Base-by-base conservation (phyloP, 2,329 filamentous ascomycete genomes). In the Remersonia thermophila region DNA sequence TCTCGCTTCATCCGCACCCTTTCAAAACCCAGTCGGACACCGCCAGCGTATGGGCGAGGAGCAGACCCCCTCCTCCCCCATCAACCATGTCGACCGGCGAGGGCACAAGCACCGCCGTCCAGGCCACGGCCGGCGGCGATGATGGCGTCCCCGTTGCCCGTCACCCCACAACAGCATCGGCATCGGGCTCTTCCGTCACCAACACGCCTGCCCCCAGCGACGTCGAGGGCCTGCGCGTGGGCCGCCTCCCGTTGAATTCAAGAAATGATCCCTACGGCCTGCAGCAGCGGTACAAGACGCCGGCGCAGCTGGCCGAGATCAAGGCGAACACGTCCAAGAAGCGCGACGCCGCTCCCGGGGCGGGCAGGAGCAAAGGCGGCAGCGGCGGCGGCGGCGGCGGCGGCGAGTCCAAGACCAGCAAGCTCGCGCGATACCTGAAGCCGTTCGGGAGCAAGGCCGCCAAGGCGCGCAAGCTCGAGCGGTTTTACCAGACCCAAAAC, bases 401-500 rank as follows among this genome's bases (percentile, higher is more conserved):
- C 15, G 43, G 5, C 20, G 20, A 9, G 20, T 5, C 27, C 33
- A 40, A 32, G 13, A 36, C 38, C 15, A 42, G 44, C 30, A 37
- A 47, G 15, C 35, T 52, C 9, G 37, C 33, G 7, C 34, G 39
- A 2, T 59, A 57, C 44, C 51, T 56, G 12, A 53, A 50, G 12
- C 35, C 44, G 9, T 47, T 53, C 11, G 51, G 45, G 51, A 59
- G 46, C 57, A 44, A 47, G 2, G 52, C 53, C n/a, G 33, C 51
- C 16, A 53, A 51, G 36, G 55, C 50, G 12, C 50, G 50, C 6
- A 49, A 49, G n/a, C 56, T 96, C 12, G 71, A 82, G 51, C 72
- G 75, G 34, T 96, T 95, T 63, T 96, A 96, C 66, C 73, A 84
- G 55, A 69, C 70, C 20, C 89, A 98, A 55, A 98, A 98, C 55